These are phyloP conservation scores for Asterochloris sp. DNA, from an alignment of 139 green algal species.

Conservation along the genomic window DNA sequence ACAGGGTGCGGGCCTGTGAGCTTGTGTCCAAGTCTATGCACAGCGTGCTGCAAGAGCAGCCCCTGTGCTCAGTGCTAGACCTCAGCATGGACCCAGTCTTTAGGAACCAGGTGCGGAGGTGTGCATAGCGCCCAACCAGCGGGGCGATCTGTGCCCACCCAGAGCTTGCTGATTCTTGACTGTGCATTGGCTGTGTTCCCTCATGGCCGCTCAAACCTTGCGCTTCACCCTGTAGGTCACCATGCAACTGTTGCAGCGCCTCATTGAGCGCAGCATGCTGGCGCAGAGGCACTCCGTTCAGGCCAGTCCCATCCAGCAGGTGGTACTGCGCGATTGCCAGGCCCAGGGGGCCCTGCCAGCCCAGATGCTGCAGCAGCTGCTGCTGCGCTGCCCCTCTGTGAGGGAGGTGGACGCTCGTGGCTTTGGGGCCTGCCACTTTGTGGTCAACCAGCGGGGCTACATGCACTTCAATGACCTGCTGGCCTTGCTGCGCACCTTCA, in stretches of 20 bases:
- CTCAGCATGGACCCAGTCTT: background rate
- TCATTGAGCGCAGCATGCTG: background rate
- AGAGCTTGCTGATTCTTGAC: too few species aligned
- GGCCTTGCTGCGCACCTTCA: background rate
- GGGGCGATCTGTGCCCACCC: too few species aligned
- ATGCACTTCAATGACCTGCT: constrained; percentile 12
- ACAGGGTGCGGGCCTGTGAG: background rate
- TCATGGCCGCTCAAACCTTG: too few species aligned
- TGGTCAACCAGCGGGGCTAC: background rate
- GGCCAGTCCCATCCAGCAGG: background rate
- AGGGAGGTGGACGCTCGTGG: constrained; percentile 1
- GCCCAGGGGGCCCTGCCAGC: background rate
- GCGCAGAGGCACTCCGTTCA: background rate
- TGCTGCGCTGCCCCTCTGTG: background rate
- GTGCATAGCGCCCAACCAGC: too few species aligned
- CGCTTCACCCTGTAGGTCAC: background rate
- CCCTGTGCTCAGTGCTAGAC: background rate
- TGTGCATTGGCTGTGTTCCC: too few species aligned
- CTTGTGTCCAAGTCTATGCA: constrained; percentile 4
- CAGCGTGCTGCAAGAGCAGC: background rate
- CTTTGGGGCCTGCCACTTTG: background rate
- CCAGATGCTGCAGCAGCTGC: background rate
- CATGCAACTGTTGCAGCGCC: constrained; percentile 1
- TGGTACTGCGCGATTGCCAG: background rate
- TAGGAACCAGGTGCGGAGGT: background rate